Base-by-base conservation (phyloP, 768 basidiomycete species). In the Leccinellum albellum region DNA sequence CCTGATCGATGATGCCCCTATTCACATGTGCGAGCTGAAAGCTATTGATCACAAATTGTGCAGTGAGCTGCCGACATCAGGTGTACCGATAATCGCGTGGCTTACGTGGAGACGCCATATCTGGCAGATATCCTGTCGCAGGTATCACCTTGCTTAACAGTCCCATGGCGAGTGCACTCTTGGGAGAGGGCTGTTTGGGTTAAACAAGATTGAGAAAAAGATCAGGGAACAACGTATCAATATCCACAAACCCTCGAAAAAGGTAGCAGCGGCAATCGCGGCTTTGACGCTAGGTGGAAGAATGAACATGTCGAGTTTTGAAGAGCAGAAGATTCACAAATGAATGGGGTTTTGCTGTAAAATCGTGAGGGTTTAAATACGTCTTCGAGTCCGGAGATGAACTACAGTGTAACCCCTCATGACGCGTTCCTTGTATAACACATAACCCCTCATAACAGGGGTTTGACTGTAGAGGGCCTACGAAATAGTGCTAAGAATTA, bases 101-200 rank as follows among this genome's bases (percentile, higher is more conserved):
- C 83, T 51, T 61, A 88, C 86, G 85, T 85, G 40, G 86, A 87
- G 59, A 79, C 82, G 53, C 82, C 79, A 64, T 86, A 64, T n/a
- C 76, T 67, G 32, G 80, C 79, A 62, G 84, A 88, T 69, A 91
- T 89, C 54, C 57, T 64, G 71, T 89, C 17, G 68, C 89, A 91
- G 56, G 78, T 81, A 65, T 89, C 85, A 32, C 82, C 82, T 7
- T 66, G 51, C 17, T 4, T 3, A 9, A 90, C 78, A 51, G 80
- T 86, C 66, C 85, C 85, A 20, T 66, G 76, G 62, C 89, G 83
- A 21, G 78, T 74, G 68, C 89, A 89, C 35, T 35, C 35, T 35
- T 35, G 35, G 17, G 35, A 35, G 56, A 74, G 60, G 12, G 55
- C 13, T 5, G 74, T 74, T 28, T 78, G 82, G 66, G 86, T 85